Evolutionary conservation across 2,329 filamentous ascomycete species (phyloP), one percentile per base, ranked within the genome.

Genomic region (Alternaria gaisen): DNA sequence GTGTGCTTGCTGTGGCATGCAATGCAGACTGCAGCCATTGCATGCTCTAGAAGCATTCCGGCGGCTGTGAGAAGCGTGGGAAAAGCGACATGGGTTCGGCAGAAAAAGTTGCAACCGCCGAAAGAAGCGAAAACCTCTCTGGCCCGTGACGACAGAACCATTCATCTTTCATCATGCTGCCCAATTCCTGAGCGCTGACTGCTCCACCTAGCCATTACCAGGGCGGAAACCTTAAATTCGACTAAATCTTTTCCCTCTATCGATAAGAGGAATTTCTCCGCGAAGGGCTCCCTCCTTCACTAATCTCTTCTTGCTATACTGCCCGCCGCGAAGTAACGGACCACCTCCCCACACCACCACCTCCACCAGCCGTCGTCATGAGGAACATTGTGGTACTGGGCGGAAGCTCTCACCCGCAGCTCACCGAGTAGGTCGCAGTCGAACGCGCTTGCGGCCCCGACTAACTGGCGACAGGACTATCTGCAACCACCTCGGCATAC

Each of bases 301-400:
- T 46, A 46, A 40, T 48, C 34, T 50, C 53, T 52, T 38, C 26
- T 20, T 40, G 53, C 41, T 46, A 50, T 50, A 44, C 60, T 53
- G 57, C 61, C 58, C 59, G 64, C 56, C 51, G 60, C 63, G 64
- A 30, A 42, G 38, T 14, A 46, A 36, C 22, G 42, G 38, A 28
- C 59, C 34, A 52, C 40, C 40, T 18, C 20, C 20, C 40, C 9
- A 47, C 34, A 18, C 26, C 53, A 56, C 41, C 47, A 26, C 47
- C 18, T 34, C 53, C 41, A 40, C 40, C 41, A 26, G n/a, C 20
- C 32, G 46, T 63, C 69, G 97, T 97, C 93, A 94, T 97, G 70
- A 91, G 94, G 80, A 97, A 97, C 80, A 93, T 99, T 68, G 92
- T 97, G 75, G 87, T 99, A 65, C 89, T 99, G 67, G 93, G 94